These are phyloP conservation scores for Cyberlindnera veronae DNA, from an alignment of 805 yeast genomes.

Conservation along the genomic window DNA sequence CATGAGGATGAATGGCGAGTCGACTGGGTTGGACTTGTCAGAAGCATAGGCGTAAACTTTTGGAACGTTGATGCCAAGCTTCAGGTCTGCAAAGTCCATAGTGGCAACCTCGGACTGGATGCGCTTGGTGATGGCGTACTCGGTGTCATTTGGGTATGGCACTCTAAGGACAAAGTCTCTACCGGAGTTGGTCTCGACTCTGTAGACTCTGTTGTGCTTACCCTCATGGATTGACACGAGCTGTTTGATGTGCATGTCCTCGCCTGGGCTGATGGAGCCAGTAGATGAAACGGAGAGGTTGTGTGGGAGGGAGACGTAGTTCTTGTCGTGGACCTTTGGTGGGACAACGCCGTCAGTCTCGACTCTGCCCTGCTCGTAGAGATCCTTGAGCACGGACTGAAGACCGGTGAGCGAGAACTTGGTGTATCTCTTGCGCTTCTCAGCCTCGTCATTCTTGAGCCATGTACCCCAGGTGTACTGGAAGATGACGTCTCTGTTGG, in stretches of 20 bases:
- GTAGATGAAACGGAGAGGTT: constrained; percentile 41
- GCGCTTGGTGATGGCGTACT: constrained; percentile 58
- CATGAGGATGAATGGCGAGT: constrained; percentile 75
- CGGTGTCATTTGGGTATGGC: constrained; percentile 77
- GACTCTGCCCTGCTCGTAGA: constrained; percentile 36
- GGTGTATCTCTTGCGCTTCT: constrained; percentile 75
- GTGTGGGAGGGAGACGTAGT: constrained; percentile 43
- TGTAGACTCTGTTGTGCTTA: constrained; percentile 85
- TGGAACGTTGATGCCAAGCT: constrained; percentile 69
- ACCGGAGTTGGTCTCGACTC: constrained; percentile 58
- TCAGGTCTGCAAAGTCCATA: constrained; percentile 69
- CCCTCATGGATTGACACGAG: constrained; percentile 90
- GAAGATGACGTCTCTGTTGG: constrained; percentile 69
- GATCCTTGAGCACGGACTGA: constrained; percentile 45
- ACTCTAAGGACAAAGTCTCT: constrained; percentile 72
- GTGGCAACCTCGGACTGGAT: constrained; percentile 92
- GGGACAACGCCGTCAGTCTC: constrained; percentile 30
- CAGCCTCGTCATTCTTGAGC: constrained; percentile 73
- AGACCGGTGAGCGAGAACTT: constrained; percentile 79
- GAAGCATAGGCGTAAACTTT: constrained; percentile 65
- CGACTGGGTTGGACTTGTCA: constrained; percentile 56
- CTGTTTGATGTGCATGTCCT: constrained; percentile 54
- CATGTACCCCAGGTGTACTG: constrained; percentile 95
- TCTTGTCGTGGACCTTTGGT: constrained; percentile 38
- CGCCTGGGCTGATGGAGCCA: constrained; percentile 42